These are phyloP conservation scores for Gonium pectorale DNA, from an alignment of 139 green algal genomes.

Conservation along the genomic window DNA sequence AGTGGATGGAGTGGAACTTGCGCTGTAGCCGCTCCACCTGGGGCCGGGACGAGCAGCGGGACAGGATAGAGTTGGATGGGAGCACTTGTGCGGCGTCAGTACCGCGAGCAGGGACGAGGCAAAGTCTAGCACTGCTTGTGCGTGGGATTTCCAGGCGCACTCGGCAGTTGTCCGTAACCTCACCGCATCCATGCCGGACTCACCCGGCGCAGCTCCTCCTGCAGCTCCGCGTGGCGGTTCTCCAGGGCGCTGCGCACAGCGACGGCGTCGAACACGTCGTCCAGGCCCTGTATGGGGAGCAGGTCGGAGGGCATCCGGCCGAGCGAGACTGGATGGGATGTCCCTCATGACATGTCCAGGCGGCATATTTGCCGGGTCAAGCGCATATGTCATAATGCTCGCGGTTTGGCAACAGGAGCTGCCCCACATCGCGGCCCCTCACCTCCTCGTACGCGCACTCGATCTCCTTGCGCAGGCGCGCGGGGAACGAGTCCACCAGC, in stretches of 20 bases:
- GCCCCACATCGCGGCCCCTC: not conserved
- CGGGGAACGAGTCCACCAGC: slow-evolving; percentile 91
- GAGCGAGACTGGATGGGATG: too few relatives aligned
- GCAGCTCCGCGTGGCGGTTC: slow-evolving; percentile 66
- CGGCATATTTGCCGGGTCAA: too few relatives aligned
- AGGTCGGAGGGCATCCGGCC: too few relatives aligned
- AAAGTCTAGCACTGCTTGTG: too few relatives aligned
- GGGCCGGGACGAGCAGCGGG: not conserved
- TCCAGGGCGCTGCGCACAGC: slow-evolving; percentile 79
- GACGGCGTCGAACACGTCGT: slow-evolving; percentile 91
- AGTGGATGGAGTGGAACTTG: slow-evolving; percentile 93
- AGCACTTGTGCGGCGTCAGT: too few relatives aligned
- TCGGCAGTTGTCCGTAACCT: too few relatives aligned
- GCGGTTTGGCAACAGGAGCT: too few relatives aligned
- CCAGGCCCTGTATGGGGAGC: slow-evolving; percentile 64
- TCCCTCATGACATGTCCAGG: too few relatives aligned
- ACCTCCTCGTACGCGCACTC: slow-evolving; percentile 88
- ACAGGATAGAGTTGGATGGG: not conserved
- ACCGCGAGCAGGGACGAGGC: not conserved
- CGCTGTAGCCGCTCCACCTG: slow-evolving; percentile 90
- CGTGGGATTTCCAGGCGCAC: too few relatives aligned
- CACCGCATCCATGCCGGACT: too few relatives aligned
- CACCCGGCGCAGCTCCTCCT: slow-evolving; percentile 60
- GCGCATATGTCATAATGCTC: too few relatives aligned
- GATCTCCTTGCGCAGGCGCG: slow-evolving; percentile 85